Evolutionary conservation across 2,329 filamentous ascomycete species (phyloP).

Genomic region (Ophiosphaerella herpotricha): DNA sequence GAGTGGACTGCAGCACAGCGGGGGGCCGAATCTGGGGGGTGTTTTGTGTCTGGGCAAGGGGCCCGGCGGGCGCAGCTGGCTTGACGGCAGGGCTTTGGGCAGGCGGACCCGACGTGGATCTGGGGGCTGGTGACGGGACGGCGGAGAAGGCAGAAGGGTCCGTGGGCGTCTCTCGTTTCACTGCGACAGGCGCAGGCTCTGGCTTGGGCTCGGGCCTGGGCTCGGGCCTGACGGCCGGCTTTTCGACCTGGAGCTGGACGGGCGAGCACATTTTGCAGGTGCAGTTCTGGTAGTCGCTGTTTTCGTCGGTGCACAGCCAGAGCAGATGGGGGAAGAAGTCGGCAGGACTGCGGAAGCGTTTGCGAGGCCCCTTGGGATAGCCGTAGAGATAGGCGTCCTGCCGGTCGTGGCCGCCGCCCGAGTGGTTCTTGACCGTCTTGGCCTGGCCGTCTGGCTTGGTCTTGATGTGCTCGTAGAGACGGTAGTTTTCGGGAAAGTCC

Average conservation of each 20-base stretch:
- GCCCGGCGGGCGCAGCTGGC: slow-evolving; percentile 19
- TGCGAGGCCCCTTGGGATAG: slow-evolving; percentile 61
- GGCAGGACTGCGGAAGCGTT: slow-evolving; percentile 62
- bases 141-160: slow-evolving; percentile 2
- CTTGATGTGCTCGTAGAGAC: slow-evolving; percentile 63
- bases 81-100: slow-evolving; percentile 28
- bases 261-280: slow-evolving; percentile 62
- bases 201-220: slow-evolving; percentile 18
- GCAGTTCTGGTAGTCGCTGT: slow-evolving; percentile 60
- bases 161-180: slow-evolving; percentile 25
- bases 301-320: slow-evolving; percentile 60
- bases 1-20: slow-evolving; percentile 36
- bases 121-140: slow-evolving; percentile 29
- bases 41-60: slow-evolving; percentile 2
- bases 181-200: slow-evolving; percentile 23
- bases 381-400: slow-evolving; percentile 66
- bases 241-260: slow-evolving; percentile 53
- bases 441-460: slow-evolving; percentile 55
- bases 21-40: slow-evolving; percentile 29
- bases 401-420: slow-evolving; percentile 57
- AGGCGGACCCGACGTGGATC: slow-evolving; percentile 22
- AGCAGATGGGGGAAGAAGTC: slow-evolving; percentile 65
- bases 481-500: slow-evolving; percentile 61
- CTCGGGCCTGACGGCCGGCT: slow-evolving; percentile 32
- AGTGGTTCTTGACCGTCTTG: slow-evolving; percentile 56